These are phyloP conservation scores for Botrytis galanthina DNA, from an alignment of 2,329 filamentous ascomycete species.

Conservation along the genomic window DNA sequence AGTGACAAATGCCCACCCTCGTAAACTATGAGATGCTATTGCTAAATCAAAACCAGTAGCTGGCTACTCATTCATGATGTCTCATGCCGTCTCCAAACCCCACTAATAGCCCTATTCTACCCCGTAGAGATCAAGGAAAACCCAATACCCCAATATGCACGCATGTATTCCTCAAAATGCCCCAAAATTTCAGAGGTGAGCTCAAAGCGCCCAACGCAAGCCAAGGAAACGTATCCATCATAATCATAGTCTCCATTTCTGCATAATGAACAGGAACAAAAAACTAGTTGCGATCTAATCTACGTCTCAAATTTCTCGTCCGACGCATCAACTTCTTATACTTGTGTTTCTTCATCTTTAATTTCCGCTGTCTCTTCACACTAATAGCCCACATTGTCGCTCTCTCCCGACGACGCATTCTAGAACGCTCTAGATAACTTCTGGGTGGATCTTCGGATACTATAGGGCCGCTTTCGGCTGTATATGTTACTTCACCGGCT, in stretches of 20 bases:
- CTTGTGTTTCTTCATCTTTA: slow-evolving; percentile 99
- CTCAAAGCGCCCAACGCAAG: background rate
- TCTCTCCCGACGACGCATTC: slow-evolving; percentile 51
- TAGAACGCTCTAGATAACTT: slow-evolving; percentile 69
- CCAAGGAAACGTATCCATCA: background rate
- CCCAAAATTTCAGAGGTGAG: background rate
- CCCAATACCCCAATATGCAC: slow-evolving; percentile 10
- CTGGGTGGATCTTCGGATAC: slow-evolving; percentile 46
- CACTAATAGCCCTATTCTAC: background rate
- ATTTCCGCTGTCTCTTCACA: slow-evolving; percentile 85
- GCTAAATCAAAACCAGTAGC: background rate
- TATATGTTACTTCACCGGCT: slow-evolving; percentile 58
- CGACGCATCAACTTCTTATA: slow-evolving; percentile 98
- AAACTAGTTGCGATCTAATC: slow-evolving; percentile 44
- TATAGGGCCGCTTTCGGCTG: slow-evolving; percentile 59
- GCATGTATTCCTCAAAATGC: background rate
- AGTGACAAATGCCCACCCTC: background rate
- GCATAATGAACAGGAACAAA: background rate
- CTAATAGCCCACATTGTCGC: slow-evolving; percentile 75
- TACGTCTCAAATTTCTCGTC: slow-evolving; percentile 83
- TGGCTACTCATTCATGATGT: background rate
- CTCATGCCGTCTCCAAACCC: background rate
- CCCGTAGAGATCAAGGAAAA: slow-evolving; percentile 12
- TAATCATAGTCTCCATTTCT: slow-evolving; percentile 1
- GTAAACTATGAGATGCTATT: background rate